Percentiles rank a stretch among this genome's conserved stretches.
phyloP scores from a whole-genome alignment of 805 yeast genomes.

The Komagataella pastoris region DNA sequence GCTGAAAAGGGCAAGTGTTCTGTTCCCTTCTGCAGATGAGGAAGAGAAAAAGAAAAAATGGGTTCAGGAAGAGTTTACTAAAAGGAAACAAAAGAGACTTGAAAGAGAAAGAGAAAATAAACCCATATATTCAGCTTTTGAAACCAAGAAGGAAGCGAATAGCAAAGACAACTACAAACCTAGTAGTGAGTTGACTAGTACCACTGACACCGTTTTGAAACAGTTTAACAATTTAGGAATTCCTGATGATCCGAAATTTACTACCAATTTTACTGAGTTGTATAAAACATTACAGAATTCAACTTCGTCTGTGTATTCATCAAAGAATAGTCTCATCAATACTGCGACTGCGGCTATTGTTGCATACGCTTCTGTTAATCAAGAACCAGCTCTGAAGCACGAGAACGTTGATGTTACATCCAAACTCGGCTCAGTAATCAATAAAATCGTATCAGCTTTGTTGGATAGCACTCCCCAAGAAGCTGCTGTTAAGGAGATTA shows the following conservation, averaged over 20 bases:
- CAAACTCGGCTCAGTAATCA: conserved; percentile 9
- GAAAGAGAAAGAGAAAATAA: conserved; percentile 24
- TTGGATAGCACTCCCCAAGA: conserved; percentile 7
- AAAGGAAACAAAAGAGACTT: conserved; percentile 47
- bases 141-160: conserved; percentile 3
- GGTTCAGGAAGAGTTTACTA: conserved; percentile 63
- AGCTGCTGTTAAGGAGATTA: conserved; percentile 7
- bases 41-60: conserved; percentile 43
- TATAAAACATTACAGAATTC: not conserved
- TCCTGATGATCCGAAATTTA: conserved; percentile 1
- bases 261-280: conserved; percentile 1
- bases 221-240: conserved; percentile 21
- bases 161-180: not conserved
- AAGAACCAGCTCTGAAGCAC: conserved; percentile 3
- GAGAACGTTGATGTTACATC: conserved; percentile 7
- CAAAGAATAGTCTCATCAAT: conserved; percentile 13
- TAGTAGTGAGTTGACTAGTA: conserved; percentile 12
- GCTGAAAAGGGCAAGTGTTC: conserved; percentile 49
- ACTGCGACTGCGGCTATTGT: conserved; percentile 27
- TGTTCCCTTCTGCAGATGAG: conserved; percentile 51
- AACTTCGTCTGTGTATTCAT: not conserved
- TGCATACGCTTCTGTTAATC: conserved; percentile 17
- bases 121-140: not conserved
- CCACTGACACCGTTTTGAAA: conserved; percentile 15
- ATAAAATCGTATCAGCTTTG: conserved; percentile 6